Conservation (phyloP, 1,284 basidiomycete genomes). For the Ceratobasidium sp. region DNA sequence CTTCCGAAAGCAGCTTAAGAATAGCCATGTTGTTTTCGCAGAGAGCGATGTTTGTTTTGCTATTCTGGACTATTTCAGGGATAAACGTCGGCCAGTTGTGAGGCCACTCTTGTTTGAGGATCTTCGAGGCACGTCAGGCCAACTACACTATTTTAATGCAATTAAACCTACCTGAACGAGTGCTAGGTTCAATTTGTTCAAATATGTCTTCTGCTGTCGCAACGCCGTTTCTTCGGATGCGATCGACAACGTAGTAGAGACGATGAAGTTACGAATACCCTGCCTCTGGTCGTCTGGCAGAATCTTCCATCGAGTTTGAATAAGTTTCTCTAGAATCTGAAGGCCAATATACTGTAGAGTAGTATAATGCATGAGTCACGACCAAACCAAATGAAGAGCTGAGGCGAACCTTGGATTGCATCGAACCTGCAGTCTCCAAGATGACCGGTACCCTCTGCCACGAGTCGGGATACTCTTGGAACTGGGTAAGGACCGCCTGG, state of each 20-base stretch:
- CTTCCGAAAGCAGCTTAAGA: slow-evolving; percentile 95
- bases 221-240: slow-evolving; percentile 88
- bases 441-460: slow-evolving; percentile 98
- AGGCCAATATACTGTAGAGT: slow-evolving; percentile 86
- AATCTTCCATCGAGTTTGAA: slow-evolving; percentile 95
- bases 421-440: slow-evolving; percentile 84
- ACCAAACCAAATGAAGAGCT: slow-evolving; percentile 17
- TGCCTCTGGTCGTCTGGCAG: slow-evolving; percentile 93
- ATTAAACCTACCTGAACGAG: slow-evolving; percentile 81
- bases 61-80: slow-evolving; percentile 96
- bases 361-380: slow-evolving; percentile 23
- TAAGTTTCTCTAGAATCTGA: slow-evolving; percentile 94
- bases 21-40: slow-evolving; percentile 99
- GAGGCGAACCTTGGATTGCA: slow-evolving; percentile 86
- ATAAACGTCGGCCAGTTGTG: slow-evolving; percentile 99
- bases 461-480: slow-evolving; percentile 97
- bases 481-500: slow-evolving; percentile 90
- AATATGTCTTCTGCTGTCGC: slow-evolving; percentile 88
- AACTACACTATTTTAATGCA: slow-evolving; percentile 12
- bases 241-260: slow-evolving; percentile 91
- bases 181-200: slow-evolving; percentile 97
- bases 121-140: slow-evolving; percentile 62
- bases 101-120: slow-evolving; percentile 99
- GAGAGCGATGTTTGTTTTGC: slow-evolving; percentile 93
- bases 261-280: slow-evolving; percentile 97